Base-by-base conservation (phyloP, 345 rosid species). In the Linum usitatissimum region DNA sequence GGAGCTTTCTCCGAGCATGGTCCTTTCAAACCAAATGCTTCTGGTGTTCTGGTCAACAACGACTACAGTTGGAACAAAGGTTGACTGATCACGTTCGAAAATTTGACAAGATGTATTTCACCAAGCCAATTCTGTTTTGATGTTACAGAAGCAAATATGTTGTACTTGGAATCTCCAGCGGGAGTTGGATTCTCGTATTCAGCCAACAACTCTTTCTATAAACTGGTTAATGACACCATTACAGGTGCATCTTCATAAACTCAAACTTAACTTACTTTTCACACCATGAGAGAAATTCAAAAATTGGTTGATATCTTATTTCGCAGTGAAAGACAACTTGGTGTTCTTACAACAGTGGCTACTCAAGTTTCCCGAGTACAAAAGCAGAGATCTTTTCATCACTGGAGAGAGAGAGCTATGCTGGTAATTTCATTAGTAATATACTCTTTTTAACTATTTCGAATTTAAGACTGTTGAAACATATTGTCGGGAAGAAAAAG, bases 1-100 rank as follows among this genome's bases (percentile, higher is more conserved):
- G 84, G 76, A 57, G 78, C 78, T 40, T 75, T 77, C 42, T 48
- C 40, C 6, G 78, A 77, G 13, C 67, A 64, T 36, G 67, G 67
- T 6, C 67, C 67, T 59, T 64, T 64, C 51, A 34, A 28, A 6
- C 53, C 67, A 55, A 64, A 30, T 3, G 5, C 18, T 0, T 59
- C 30, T 9, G 59, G 38, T 4, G 13, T 5, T 20, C 40, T 55
- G 9, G 19, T 55, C 48, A 64, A 21, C 20, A 64, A 64, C 36
- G 12, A 34, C 21, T 54, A 64, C 53, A 64, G 67, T 19, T 64
- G 67, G 67, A 64, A 64, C 49, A 64, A 64, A 64, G 67, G 67
- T 23, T 64, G 51, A 14, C 9, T 1, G 6, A n/a, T 40, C 30
- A 38, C 10, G 23, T 51, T 51, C 30, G 28, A 10, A 28, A 4